Conservation (phyloP, 305 asterid species). For the Petunia hybrid region DNA sequence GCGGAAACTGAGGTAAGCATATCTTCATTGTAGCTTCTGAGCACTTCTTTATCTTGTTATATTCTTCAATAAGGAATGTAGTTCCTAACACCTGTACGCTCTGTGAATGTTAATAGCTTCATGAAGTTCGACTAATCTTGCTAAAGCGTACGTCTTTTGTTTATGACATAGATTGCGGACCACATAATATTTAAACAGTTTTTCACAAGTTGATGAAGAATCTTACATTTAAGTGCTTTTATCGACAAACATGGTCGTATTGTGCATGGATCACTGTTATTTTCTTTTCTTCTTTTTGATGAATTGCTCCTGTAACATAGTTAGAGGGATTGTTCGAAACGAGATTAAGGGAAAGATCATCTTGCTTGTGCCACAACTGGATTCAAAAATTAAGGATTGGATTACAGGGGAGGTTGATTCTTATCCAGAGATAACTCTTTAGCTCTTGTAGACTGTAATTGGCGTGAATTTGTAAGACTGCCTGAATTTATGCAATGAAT, state of each 20-base stretch:
- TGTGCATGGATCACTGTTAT: too few species aligned
- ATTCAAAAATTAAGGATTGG: neutral
- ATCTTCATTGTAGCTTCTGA: conserved; percentile 10
- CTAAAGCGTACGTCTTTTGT: neutral
- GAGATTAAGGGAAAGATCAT: neutral
- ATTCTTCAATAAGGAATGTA: neutral
- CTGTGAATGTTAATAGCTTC: conserved; percentile 21
- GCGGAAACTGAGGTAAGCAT: conserved; percentile 73
- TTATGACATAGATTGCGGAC: neutral
- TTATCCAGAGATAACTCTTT: neutral
- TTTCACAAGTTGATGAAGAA: neutral
- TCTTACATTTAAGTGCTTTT: neutral
- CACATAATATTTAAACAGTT: neutral
- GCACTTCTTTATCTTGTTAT: neutral
- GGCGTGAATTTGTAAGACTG: neutral
- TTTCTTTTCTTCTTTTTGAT: neutral
- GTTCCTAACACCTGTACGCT: neutral
- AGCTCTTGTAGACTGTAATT: neutral
- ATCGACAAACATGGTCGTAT: neutral
- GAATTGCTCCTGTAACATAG: neutral
- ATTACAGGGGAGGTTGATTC: neutral
- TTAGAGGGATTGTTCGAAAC: neutral
- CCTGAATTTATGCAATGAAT: neutral
- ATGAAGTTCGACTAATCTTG: conserved; percentile 1
- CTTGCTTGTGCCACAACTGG: neutral